A percentile compares a stretch with the other conserved stretches of the same genome.
These are phyloP conservation scores for Ormosia emarginata DNA, from an alignment of 306 rosid genomes.

Conservation along the genomic window DNA sequence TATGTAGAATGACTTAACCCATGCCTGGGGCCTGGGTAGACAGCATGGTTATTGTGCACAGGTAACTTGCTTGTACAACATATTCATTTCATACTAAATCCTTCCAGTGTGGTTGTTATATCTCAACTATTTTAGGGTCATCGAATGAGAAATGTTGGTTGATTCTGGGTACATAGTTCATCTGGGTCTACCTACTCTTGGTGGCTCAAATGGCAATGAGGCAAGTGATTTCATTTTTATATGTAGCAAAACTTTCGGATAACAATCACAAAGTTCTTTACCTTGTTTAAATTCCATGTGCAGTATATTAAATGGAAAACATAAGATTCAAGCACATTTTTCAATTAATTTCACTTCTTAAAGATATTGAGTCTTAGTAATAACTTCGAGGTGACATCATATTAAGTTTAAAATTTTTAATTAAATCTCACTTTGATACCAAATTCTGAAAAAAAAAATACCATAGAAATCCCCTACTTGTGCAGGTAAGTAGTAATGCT, in stretches of 20 bases:
- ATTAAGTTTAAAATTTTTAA: not conserved
- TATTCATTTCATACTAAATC: not conserved
- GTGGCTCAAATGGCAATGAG: slow-evolving; percentile 54
- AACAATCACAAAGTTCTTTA: not conserved
- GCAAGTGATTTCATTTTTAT: slow-evolving; percentile 36
- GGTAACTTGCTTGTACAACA: slow-evolving; percentile 39
- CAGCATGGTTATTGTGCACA: slow-evolving; percentile 93
- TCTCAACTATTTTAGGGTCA: slow-evolving; percentile 62
- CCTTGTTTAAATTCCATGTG: not conserved
- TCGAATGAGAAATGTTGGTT: slow-evolving; percentile 67
- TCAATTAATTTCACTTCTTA: not conserved
- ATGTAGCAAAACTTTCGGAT: not conserved
- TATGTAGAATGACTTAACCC: slow-evolving; percentile 89
- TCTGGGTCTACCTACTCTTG: slow-evolving; percentile 87
- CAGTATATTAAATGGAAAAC: not conserved
- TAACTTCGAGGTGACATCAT: not conserved
- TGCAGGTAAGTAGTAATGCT: not conserved
- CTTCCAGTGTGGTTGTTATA: slow-evolving; percentile 10
- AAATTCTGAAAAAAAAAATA: no score
- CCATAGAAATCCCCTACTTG: not conserved
- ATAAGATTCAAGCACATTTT: not conserved
- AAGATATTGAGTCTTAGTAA: not conserved
- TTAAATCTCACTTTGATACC: not conserved
- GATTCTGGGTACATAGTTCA: slow-evolving; percentile 81
- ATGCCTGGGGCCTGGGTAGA: slow-evolving; percentile 91